phyloP scores from a whole-genome alignment of 352 stramenopile genomes.

The Phytophthora palmivora region DNA sequence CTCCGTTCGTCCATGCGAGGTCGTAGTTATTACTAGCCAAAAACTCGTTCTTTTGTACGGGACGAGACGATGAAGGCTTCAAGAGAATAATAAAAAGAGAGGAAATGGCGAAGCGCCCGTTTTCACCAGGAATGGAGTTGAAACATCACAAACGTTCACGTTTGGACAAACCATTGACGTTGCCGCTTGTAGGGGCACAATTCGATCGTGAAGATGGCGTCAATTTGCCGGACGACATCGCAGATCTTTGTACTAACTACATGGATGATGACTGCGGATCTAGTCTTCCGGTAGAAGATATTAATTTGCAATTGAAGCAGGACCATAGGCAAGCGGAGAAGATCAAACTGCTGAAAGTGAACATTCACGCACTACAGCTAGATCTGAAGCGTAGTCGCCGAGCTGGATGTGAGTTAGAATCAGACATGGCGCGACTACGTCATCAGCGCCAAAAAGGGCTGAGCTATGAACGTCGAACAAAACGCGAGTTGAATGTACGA shows the following conservation, averaged over 20 bases:
- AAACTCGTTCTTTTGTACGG: too few relatives aligned
- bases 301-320: background rate
- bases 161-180: too few relatives aligned
- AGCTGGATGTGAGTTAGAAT: constrained; percentile 12
- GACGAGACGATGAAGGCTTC: too few relatives aligned
- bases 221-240: constrained; percentile 12
- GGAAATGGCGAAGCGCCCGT: constrained; percentile 16
- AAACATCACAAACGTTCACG: too few relatives aligned
- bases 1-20: too few relatives aligned
- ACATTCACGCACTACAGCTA: constrained; percentile 4
- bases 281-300: background rate
- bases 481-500: background rate
- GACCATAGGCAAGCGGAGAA: too few relatives aligned
- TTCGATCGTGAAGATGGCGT: too few relatives aligned
- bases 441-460: constrained; percentile 10
- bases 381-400: constrained; percentile 18
- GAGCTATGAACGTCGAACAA: background rate
- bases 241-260: constrained; percentile 3
- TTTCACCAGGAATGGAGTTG: background rate
- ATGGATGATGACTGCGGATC: too few relatives aligned
- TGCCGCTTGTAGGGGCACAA: too few relatives aligned
- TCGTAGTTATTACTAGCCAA: too few relatives aligned
- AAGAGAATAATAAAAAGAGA: background rate
- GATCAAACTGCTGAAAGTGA: constrained; percentile 5
- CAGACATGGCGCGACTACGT: constrained; percentile 9